Conservation (phyloP, 2,329 filamentous ascomycete genomes). For the Lecanicillium sp. region DNA sequence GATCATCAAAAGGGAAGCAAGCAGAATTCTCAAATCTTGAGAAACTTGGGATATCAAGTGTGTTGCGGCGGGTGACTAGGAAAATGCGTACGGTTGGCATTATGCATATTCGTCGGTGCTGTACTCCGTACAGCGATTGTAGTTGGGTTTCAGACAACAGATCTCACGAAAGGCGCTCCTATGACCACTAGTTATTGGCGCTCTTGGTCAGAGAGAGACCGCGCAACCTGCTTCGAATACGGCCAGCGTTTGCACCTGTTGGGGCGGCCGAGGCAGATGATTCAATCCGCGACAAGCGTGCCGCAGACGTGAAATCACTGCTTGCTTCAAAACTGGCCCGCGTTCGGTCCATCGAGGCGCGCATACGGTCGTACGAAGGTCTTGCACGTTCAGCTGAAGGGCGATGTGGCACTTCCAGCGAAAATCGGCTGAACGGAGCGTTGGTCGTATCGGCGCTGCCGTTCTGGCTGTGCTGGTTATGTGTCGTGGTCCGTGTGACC, state of each 20-base stretch:
- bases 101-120: too few relatives aligned
- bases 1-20: conserved; percentile 35
- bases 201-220: conserved; percentile 35
- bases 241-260: conserved; percentile 12
- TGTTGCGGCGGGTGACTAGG: conserved; percentile 4
- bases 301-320: conserved; percentile 86
- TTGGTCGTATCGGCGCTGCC: conserved; percentile 93
- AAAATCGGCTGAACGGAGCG: conserved; percentile 53
- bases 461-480: conserved; percentile 77
- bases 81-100: too few relatives aligned
- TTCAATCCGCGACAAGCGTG: conserved; percentile 76
- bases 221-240: conserved; percentile 30
- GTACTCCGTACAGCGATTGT: too few relatives aligned
- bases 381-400: conserved; percentile 60
- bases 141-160: too few relatives aligned
- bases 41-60: conserved; percentile 27
- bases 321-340: conserved; percentile 79
- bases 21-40: conserved; percentile 7
- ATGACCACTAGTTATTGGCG: conserved; percentile 24
- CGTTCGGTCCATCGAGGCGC: conserved; percentile 79
- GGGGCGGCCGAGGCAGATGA: conserved; percentile 56
- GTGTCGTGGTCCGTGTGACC: conserved; percentile 63
- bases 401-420: conserved; percentile 43
- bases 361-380: conserved; percentile 81
- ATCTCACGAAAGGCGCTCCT: conserved; percentile 13